These are phyloP conservation scores for Ophiostoma montium DNA, from an alignment of 2,329 filamentous ascomycete genomes.

Conservation along the genomic window DNA sequence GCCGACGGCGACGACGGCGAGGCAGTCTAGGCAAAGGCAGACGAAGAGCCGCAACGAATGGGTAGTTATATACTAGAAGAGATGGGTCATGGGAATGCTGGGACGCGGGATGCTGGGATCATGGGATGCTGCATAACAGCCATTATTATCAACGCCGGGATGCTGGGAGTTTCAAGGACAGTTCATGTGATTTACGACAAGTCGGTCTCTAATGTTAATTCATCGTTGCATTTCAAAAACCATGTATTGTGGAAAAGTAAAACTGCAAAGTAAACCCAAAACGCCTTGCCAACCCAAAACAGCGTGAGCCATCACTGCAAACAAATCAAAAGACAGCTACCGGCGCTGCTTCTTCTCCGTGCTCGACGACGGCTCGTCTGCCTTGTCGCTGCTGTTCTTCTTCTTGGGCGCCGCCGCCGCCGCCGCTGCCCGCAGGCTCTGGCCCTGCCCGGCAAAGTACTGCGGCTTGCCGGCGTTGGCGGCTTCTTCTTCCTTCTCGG, in stretches of 20 bases:
- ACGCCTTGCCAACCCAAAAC: not conserved
- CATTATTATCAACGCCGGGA: too few relatives aligned
- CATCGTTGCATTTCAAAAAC: too few relatives aligned
- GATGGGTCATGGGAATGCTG: too few relatives aligned
- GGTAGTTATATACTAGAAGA: too few relatives aligned
- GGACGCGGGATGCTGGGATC: too few relatives aligned
- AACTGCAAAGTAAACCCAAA: not conserved
- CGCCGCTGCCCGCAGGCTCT: constrained; percentile 54
- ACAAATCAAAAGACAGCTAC: not conserved
- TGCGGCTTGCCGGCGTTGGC: constrained; percentile 48
- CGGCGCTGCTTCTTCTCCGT: constrained; percentile 33
- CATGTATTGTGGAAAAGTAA: not conserved
- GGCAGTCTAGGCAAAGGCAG: too few relatives aligned
- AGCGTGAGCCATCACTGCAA: not conserved
- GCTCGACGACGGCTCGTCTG: constrained; percentile 33
- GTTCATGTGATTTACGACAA: too few relatives aligned
- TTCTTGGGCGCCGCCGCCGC: constrained; percentile 35
- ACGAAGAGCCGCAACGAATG: too few relatives aligned
- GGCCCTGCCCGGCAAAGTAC: constrained; percentile 73
- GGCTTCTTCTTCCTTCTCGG: constrained; percentile 52
- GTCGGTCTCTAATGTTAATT: too few relatives aligned
- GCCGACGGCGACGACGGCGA: not conserved
- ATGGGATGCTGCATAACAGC: too few relatives aligned
- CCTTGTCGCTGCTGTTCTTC: constrained; percentile 45
- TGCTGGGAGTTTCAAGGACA: too few relatives aligned